Base-by-base conservation (phyloP, 768 basidiomycete species). In the Termitomyces sp. region DNA sequence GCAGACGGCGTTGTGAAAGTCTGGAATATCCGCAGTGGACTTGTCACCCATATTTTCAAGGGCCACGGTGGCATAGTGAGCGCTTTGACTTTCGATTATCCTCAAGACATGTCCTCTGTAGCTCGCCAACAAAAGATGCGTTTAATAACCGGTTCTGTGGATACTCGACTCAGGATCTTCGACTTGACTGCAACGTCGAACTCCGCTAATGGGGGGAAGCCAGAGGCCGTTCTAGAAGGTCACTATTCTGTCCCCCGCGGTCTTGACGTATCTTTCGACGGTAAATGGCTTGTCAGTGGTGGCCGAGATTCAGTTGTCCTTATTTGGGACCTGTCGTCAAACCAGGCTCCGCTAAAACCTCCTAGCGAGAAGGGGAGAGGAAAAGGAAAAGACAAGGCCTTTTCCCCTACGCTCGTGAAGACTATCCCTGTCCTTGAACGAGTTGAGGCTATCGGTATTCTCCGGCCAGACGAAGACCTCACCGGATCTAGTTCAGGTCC, bases 31-130 rank as follows among this genome's bases (percentile, higher is more conserved):
- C 72, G 78, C 3, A 86, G 86, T 25, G 95, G 94, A 34, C 94
- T 87, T 67, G 83, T 91, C 32, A 99, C 97, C 0, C 97, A 99
- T 69, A 80, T 94, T 12, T 94, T 96, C 79, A 90, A 89, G 65
- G 96, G 95, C 2, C 97, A 98, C 67, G 97, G 95, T 5, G 97
- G 97, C n/a, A 91, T 97, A 58, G 88, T 99, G 68, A 91, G 89
- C 62, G 94, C 96, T 16, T 74, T 98, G 58, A 75, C 81, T 25
- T 99, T 95, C 73, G 89, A 87, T 68, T 91, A 88, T 63, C 86
- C 86, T 21, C 81, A 76, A 58, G 80, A 88, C 59, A 74, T 78
- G 2, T 81, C 82, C 8, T 74, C 73, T 34, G 72, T 78, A 28
- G 69, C 63, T 40, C 74, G 74, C 53, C 71, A 74, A 52, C 75